Evolutionary conservation across 257 asterid species (phyloP), one percentile per base, ranked within the genome.

Genomic region (Mentha longifolia): DNA sequence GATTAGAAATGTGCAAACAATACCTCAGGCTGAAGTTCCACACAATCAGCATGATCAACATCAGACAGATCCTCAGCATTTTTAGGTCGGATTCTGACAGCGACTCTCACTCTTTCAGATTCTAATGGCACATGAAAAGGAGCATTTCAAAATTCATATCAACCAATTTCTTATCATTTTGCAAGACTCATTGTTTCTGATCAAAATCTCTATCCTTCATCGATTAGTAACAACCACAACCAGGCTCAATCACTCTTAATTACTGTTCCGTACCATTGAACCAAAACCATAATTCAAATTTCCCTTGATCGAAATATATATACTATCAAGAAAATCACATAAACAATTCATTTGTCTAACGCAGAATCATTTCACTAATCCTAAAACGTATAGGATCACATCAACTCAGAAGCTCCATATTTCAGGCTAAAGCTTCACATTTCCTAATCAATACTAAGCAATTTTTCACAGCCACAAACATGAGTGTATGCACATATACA

Each of bases 11-110:
- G 61, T 68, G n/a, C 43, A 71, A 46, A 10, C 49, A 67, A 10
- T 85, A 92, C 98, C 96, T 92, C 98, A 19, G 97, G 95, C 79
- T 92, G 96, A 83, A 92, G 77, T 75, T 92, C 98, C 67, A 89
- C 85, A 45, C 96, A 92, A 28, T 84, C 96, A 22, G 95, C 84
- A 81, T 84, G 89, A 81, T 92, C 97, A 20, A 85, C 82, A 80
- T 84, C 91, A 14, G 85, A 75, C 52, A 84, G 87, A 70, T 92
- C 98, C 74, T 83, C 89, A 3, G 91, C 81, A 65, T 83, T 89
- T 84, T 82, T 85, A 25, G 98, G 97, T 60, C 98, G 92, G 66
- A 92, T 83, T 85, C 97, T 84, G 22, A 92, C 85, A 64, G 97
- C 92, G 80, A 92, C 97, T 79, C 98, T 92, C 64, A 92, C 98